phyloP scores from a whole-genome alignment of 1,139 yeast genomes.

The Zygosaccharomyces sapae region DNA sequence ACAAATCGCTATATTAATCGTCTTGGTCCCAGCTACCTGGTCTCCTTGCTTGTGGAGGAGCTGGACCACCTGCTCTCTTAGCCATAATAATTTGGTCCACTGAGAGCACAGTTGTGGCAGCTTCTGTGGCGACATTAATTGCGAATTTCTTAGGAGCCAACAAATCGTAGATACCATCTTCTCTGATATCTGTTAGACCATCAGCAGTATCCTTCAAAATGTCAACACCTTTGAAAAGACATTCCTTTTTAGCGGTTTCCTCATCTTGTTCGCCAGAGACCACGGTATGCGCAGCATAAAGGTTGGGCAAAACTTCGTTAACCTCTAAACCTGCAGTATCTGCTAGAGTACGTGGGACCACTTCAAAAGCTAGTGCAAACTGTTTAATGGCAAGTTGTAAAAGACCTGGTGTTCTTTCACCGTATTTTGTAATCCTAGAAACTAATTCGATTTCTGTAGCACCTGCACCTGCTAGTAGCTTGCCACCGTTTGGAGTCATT shows the following conservation, averaged over 20 bases:
- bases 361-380: slow-evolving; percentile 92
- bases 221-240: slow-evolving; percentile 61
- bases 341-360: slow-evolving; percentile 85
- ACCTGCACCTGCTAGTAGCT: slow-evolving; percentile 94
- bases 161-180: slow-evolving; percentile 71
- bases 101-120: slow-evolving; percentile 83
- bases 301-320: slow-evolving; percentile 77
- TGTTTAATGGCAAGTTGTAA: slow-evolving; percentile 90
- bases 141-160: slow-evolving; percentile 80
- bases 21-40: slow-evolving; percentile 98
- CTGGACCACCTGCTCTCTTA: slow-evolving; percentile 95
- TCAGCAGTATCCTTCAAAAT: slow-evolving; percentile 61
- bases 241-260: slow-evolving; percentile 35
- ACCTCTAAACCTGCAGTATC: slow-evolving; percentile 94
- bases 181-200: slow-evolving; percentile 68
- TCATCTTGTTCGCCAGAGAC: slow-evolving; percentile 23
- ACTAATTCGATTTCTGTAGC: slow-evolving; percentile 91
- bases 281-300: slow-evolving; percentile 76
- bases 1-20: slow-evolving; percentile 44
- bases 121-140: slow-evolving; percentile 90
- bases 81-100: slow-evolving; percentile 77
- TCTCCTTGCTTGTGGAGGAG: slow-evolving; percentile 67
- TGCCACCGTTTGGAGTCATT: slow-evolving; percentile 59
- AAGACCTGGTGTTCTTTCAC: slow-evolving; percentile 91
- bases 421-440: slow-evolving; percentile 70